These are phyloP conservation scores for Mallotus japonicus DNA, from an alignment of 441 rosid species.

Conservation along the genomic window DNA sequence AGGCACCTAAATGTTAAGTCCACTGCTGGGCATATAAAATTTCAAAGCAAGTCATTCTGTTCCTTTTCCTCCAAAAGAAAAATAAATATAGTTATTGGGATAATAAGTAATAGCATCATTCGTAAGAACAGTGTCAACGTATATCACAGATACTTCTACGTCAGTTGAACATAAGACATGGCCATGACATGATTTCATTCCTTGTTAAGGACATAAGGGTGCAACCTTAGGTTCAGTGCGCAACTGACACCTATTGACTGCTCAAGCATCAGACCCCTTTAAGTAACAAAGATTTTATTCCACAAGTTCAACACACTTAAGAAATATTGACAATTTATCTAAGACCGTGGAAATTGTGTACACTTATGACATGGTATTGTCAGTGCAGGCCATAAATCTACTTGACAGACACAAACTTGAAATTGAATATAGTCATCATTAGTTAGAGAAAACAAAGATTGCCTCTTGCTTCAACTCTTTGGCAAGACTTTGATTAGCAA, in stretches of 20 bases:
- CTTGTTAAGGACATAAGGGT: neutral
- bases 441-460: constrained; percentile 3
- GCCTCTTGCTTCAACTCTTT: constrained; percentile 68
- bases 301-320: neutral
- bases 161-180: too few species aligned
- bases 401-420: neutral
- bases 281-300: neutral
- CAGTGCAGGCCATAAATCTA: neutral
- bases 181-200: neutral
- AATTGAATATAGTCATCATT: neutral
- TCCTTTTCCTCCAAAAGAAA: neutral
- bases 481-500: constrained; percentile 39
- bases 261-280: neutral
- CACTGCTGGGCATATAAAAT: too few species aligned
- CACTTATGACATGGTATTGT: neutral
- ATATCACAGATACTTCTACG: neutral
- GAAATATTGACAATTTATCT: too few species aligned
- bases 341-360: neutral
- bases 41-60: neutral
- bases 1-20: neutral
- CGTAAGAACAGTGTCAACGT: neutral
- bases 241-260: neutral
- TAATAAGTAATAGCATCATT: neutral
- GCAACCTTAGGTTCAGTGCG: neutral
- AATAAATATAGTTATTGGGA: neutral